Evolutionary conservation across 169 alveolate species (phyloP).

Genomic region (Eimeria sp.): DNA sequence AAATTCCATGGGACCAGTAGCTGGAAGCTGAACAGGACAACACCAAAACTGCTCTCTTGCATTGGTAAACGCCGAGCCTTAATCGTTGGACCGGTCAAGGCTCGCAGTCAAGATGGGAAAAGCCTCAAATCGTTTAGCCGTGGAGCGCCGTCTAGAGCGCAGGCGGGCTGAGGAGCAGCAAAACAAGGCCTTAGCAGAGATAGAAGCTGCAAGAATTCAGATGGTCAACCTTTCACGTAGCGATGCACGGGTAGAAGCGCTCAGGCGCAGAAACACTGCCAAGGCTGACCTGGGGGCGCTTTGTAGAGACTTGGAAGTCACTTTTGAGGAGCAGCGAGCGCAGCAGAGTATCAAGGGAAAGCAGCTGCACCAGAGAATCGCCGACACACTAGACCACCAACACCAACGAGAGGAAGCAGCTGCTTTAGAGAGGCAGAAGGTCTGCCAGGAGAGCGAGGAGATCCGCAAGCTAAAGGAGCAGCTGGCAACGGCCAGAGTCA

Average conservation of each 20-base stretch:
- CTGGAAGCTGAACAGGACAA: background rate
- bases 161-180: constrained; percentile 30
- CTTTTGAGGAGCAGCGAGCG: constrained; percentile 66
- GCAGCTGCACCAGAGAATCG: constrained; percentile 56
- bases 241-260: constrained; percentile 79
- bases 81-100: background rate
- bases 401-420: background rate
- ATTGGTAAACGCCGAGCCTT: background rate
- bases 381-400: constrained; percentile 39
- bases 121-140: constrained; percentile 55
- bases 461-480: constrained; percentile 80
- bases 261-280: constrained; percentile 22
- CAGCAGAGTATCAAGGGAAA: constrained; percentile 5
- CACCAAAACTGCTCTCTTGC: background rate
- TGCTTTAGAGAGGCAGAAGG: constrained; percentile 23
- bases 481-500: constrained; percentile 84
- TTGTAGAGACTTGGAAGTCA: constrained; percentile 25
- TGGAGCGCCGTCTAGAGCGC: constrained; percentile 62
- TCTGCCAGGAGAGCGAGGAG: constrained; percentile 79
- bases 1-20: background rate
- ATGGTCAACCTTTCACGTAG: constrained; percentile 45
- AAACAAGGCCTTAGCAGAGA: constrained; percentile 22
- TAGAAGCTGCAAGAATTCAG: constrained; percentile 19
- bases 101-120: constrained; percentile 11
- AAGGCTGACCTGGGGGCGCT: constrained; percentile 37